These are phyloP conservation scores for Posidonia oceanica DNA, from an alignment of 116 monocot genomes.

Conservation along the genomic window DNA sequence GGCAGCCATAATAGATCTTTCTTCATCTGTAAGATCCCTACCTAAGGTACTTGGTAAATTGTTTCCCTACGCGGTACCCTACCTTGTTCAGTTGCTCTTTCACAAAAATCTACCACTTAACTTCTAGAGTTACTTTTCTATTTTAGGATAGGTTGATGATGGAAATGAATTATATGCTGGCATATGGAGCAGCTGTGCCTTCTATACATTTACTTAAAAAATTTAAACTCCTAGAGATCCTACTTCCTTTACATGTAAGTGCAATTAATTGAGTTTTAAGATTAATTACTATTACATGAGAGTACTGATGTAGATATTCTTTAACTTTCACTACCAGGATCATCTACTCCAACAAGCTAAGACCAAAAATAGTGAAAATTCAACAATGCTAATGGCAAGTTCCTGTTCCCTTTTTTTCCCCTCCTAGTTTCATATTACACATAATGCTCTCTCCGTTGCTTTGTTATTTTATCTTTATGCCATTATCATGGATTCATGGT, in stretches of 20 bases:
- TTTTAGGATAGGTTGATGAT: constrained; percentile 72
- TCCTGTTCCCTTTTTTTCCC: neutral
- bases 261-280: neutral
- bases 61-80: constrained; percentile 1
- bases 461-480: no score
- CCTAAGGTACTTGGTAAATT: constrained; percentile 33
- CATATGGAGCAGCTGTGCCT: constrained; percentile 85
- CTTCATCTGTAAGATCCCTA: constrained; percentile 44
- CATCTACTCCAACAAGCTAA: constrained; percentile 46
- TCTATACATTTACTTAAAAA: constrained; percentile 71
- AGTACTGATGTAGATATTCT: neutral
- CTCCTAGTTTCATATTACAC: neutral
- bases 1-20: constrained; percentile 46
- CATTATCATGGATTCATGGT: no score
- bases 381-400: constrained; percentile 73
- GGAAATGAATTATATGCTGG: constrained; percentile 89
- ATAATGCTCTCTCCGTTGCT: neutral
- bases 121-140: constrained; percentile 5
- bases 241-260: constrained; percentile 85
- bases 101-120: neutral
- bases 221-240: constrained; percentile 65
- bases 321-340: constrained; percentile 35
- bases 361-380: constrained; percentile 9
- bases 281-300: no score
- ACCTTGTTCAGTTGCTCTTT: neutral